phyloP scores from a whole-genome alignment of 331 rosid genomes.

The Saraca asoca region DNA sequence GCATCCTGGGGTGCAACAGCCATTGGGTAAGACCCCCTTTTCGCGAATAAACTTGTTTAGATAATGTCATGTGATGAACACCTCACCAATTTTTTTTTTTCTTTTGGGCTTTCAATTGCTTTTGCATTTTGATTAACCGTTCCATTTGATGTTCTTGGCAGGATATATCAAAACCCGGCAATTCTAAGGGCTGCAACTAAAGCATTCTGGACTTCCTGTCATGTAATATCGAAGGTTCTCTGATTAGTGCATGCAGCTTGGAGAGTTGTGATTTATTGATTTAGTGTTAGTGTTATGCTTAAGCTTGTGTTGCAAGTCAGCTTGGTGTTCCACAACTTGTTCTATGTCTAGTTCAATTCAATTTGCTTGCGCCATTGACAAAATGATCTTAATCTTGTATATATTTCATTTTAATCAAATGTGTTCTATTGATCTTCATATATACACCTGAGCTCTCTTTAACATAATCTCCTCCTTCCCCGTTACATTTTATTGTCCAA shows the following conservation, averaged over 20 bases:
- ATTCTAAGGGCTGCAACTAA: conserved; percentile 74
- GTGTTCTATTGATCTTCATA: not conserved
- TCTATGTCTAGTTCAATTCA: conserved; percentile 17
- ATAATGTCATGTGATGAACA: conserved; percentile 15
- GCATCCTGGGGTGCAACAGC: conserved; percentile 99
- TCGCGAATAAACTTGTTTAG: not conserved
- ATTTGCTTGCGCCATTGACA: conserved; percentile 27
- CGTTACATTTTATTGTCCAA: too few species aligned
- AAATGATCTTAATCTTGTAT: conserved; percentile 41
- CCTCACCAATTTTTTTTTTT: not conserved
- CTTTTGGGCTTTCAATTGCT: not conserved
- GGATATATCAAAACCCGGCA: conserved; percentile 96
- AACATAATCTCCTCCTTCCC: too few species aligned
- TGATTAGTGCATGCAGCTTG: conserved; percentile 44
- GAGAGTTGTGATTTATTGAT: conserved; percentile 8
- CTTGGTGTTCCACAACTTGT: conserved; percentile 35
- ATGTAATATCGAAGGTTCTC: conserved; percentile 87
- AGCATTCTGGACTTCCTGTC: conserved; percentile 96
- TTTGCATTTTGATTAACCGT: conserved; percentile 16
- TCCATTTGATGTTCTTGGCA: conserved; percentile 34
- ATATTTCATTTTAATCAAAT: conserved; percentile 35
- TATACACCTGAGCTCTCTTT: too few species aligned
- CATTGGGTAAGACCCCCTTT: conserved; percentile 60
- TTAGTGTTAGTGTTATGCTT: conserved; percentile 17
- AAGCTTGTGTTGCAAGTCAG: conserved; percentile 35